phyloP scores from a whole-genome alignment of 495 filamentous ascomycete genomes.

The Podospora appendiculata region DNA sequence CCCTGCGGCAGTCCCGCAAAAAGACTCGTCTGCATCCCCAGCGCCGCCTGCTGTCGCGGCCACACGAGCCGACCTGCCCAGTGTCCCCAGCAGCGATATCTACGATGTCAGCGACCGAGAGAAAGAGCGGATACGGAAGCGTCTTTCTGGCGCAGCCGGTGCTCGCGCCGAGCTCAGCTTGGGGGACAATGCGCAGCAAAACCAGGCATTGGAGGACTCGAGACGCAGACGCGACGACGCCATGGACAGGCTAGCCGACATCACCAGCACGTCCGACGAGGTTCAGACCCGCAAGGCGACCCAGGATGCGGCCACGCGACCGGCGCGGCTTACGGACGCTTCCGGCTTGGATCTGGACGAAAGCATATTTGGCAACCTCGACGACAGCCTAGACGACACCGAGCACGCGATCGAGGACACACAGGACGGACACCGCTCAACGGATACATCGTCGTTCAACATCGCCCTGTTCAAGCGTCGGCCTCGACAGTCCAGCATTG shows the following conservation, averaged over 20 bases:
- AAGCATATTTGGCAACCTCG: conserved; percentile 34
- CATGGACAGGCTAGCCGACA: conserved; percentile 30
- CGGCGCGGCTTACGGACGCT: conserved; percentile 25
- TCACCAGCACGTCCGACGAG: conserved; percentile 26
- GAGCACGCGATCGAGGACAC: conserved; percentile 16
- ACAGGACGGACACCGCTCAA: conserved; percentile 27
- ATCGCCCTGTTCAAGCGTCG: conserved; percentile 34
- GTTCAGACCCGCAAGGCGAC: conserved; percentile 17
- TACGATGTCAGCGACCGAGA: conserved; percentile 40
- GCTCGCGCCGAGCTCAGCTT: neutral
- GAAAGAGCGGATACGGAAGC: conserved; percentile 23
- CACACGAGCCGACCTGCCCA: conserved; percentile 1
- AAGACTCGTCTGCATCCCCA: neutral
- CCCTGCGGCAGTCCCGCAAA: neutral
- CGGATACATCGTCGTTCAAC: conserved; percentile 37
- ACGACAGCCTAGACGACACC: conserved; percentile 31
- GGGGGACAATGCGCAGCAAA: conserved; percentile 18
- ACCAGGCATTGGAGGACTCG: conserved; percentile 20
- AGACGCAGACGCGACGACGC: conserved; percentile 30
- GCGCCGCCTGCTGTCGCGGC: neutral
- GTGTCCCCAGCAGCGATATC: conserved; percentile 23
- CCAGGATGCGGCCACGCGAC: neutral
- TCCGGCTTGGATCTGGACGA: conserved; percentile 42
- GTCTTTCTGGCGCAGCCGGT: conserved; percentile 1
- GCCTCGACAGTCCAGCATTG: conserved; percentile 38